These are phyloP conservation scores for Singerocomus inundabilis DNA, from an alignment of 1,284 basidiomycete species.

Conservation along the genomic window DNA sequence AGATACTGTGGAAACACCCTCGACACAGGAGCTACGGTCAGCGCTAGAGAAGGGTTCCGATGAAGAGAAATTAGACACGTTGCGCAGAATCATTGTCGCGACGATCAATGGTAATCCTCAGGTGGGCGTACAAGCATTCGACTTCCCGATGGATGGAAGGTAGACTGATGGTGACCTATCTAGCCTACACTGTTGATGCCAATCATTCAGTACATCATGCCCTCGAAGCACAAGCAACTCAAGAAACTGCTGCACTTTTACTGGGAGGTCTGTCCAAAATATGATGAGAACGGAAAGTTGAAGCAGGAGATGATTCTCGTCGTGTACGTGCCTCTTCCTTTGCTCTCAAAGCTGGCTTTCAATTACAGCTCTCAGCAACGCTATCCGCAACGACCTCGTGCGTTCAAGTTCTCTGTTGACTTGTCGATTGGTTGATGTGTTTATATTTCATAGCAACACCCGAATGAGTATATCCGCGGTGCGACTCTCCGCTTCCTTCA, in stretches of 20 bases:
- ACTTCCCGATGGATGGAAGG: slow-evolving; percentile 4
- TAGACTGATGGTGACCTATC: slow-evolving; percentile 2
- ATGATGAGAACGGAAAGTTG: slow-evolving; percentile 95
- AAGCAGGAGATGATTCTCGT: slow-evolving; percentile 99
- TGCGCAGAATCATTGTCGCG: slow-evolving; percentile 92
- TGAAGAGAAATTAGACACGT: slow-evolving; percentile 96
- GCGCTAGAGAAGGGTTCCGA: slow-evolving; percentile 95
- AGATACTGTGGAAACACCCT: slow-evolving; percentile 75
- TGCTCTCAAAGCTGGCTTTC: neutral
- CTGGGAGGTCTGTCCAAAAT: slow-evolving; percentile 99
- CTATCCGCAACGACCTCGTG: slow-evolving; percentile 95
- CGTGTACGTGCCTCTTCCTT: slow-evolving; percentile 60
- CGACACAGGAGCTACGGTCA: slow-evolving; percentile 80
- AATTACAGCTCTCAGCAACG: slow-evolving; percentile 62
- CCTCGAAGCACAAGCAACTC: slow-evolving; percentile 93
- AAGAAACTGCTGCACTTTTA: slow-evolving; percentile 99
- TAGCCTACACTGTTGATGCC: slow-evolving; percentile 95
- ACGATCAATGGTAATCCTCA: slow-evolving; percentile 95
- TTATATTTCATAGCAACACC: slow-evolving; percentile 80
- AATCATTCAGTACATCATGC: slow-evolving; percentile 90
- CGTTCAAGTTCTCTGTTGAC: slow-evolving; percentile 32
- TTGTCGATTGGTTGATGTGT: neutral
- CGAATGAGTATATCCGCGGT: slow-evolving; percentile 99
- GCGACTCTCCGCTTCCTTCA: slow-evolving; percentile 96
- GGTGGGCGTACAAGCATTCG: slow-evolving; percentile 38